Base-by-base conservation (phyloP, 495 filamentous ascomycete genomes). In the Tuber borchii region DNA sequence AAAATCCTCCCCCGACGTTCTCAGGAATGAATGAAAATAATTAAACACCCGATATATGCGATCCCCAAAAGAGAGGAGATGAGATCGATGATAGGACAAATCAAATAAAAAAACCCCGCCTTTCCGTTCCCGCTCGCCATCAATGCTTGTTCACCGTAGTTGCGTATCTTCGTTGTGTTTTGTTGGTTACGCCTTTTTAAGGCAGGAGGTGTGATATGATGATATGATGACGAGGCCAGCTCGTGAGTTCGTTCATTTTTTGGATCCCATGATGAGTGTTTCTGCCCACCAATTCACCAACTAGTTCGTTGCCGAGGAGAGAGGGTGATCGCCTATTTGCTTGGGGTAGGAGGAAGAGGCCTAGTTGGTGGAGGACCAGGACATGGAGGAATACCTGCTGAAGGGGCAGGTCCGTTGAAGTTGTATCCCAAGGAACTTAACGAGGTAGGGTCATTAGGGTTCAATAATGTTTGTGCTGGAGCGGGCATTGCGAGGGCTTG, bases 361-460 rank as follows among this genome's bases (percentile, higher is more conserved):
- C 81, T 83, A 74, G 80, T 83, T 73, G 81, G 81, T 40, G 81
- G 81, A 69, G 81, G 81, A 31, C 81, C 81, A 43, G 81, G 81
- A 48, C 81, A 82, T 37, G 81, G 81, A 40, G 81, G 81, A 51
- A 83, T 73, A 39, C 56, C 56, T 7, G 69, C 37, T 42, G 69
- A 76, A 19, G 76, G 82, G 34, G 81, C 79, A 43, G 81, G 81
- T n/a, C 81, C 81, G 70, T 83, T 83, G 76, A 83, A 83, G 81
- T 83, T 83, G 81, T 83, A 83, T 22, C 81, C 81, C 74, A 83
- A 73, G 26, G 81, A 83, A 69, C 76, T 83, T 26, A 83, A 74
- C 37, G 76, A 83, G 76, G 82, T 83, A 46, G 81, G 78, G 73
- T 83, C 81, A 68, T 83, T 83, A 65, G 81, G 81, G 81, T 79